A percentile compares a stretch with the other conserved stretches of the same genome.
Evolutionary conservation across 352 stramenopile species (phyloP).

Genomic region (Globisporangium takayamanum): DNA sequence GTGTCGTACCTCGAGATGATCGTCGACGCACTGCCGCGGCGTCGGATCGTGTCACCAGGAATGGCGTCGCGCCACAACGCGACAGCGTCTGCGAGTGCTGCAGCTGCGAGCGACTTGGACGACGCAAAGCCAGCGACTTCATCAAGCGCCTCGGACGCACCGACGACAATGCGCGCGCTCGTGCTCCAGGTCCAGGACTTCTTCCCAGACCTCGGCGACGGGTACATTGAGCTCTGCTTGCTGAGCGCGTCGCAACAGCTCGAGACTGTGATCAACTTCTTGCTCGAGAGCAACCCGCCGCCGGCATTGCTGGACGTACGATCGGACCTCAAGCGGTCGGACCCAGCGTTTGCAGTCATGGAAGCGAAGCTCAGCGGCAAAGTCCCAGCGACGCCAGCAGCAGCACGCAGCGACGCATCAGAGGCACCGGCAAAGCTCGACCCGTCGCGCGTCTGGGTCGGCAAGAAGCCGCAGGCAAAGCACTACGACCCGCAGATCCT

Average conservation of each 20-base stretch:
- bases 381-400: conserved; percentile 2
- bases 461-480: conserved; percentile 55
- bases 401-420: conserved; percentile 6
- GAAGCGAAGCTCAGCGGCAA: conserved; percentile 23
- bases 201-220: conserved; percentile 50
- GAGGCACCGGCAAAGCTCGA: conserved; percentile 30
- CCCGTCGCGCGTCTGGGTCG: conserved; percentile 47
- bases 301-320: conserved; percentile 26
- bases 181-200: conserved; percentile 54
- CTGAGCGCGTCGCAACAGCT: conserved; percentile 34
- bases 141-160: not conserved
- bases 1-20: conserved; percentile 73
- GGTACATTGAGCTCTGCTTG: conserved; percentile 59
- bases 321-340: conserved; percentile 23
- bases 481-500: conserved; percentile 51
- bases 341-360: conserved; percentile 21
- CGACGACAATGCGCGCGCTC: conserved; percentile 20
- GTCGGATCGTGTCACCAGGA: conserved; percentile 18
- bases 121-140: not conserved
- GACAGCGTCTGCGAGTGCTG: not conserved
- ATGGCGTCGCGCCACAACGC: not conserved
- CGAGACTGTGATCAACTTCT: conserved; percentile 50
- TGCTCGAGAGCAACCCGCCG: conserved; percentile 46
- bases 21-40: conserved; percentile 48
- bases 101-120: conserved; percentile 1